These are phyloP conservation scores for Phytophthora syringae DNA, from an alignment of 352 stramenopile genomes.

Conservation along the genomic window DNA sequence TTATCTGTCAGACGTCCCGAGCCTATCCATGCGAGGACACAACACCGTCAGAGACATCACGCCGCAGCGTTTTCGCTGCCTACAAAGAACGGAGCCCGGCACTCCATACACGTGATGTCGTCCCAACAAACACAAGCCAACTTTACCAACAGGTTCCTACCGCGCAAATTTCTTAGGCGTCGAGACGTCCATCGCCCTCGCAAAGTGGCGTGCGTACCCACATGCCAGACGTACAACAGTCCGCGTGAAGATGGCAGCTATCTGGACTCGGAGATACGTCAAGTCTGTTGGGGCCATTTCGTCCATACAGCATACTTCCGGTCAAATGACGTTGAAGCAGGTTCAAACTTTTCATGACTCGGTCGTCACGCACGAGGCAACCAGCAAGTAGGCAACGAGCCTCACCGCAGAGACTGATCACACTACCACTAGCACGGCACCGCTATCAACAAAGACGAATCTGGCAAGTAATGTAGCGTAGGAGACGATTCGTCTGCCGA, in stretches of 20 bases:
- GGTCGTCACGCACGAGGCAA: background rate
- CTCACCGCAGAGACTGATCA: background rate
- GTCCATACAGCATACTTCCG: background rate
- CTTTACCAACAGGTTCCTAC: background rate
- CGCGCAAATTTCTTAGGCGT: slow-evolving; percentile 39
- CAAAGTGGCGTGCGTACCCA: slow-evolving; percentile 31
- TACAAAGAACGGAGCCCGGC: slow-evolving; percentile 19
- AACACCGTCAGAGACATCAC: slow-evolving; percentile 24
- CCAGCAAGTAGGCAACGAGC: slow-evolving; percentile 9
- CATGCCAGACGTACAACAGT: slow-evolving; percentile 15
- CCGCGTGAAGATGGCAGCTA: background rate
- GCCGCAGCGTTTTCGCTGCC: slow-evolving; percentile 5
- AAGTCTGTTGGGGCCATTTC: background rate
- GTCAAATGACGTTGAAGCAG: background rate
- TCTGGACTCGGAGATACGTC: slow-evolving; percentile 21
- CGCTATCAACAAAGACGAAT: too few relatives aligned
- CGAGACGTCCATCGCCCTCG: slow-evolving; percentile 10
- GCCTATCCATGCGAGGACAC: slow-evolving; percentile 36
- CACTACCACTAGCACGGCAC: background rate
- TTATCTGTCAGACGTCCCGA: slow-evolving; percentile 26
- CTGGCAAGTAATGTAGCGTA: too few relatives aligned
- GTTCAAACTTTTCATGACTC: background rate
- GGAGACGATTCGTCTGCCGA: too few relatives aligned
- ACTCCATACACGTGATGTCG: slow-evolving; percentile 11
- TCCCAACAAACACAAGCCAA: background rate